A percentile compares a stretch with the other conserved stretches of the same genome.
Evolutionary conservation across 1,284 basidiomycete genomes (phyloP).

Genomic region (Lentinula novae-zelandiae): DNA sequence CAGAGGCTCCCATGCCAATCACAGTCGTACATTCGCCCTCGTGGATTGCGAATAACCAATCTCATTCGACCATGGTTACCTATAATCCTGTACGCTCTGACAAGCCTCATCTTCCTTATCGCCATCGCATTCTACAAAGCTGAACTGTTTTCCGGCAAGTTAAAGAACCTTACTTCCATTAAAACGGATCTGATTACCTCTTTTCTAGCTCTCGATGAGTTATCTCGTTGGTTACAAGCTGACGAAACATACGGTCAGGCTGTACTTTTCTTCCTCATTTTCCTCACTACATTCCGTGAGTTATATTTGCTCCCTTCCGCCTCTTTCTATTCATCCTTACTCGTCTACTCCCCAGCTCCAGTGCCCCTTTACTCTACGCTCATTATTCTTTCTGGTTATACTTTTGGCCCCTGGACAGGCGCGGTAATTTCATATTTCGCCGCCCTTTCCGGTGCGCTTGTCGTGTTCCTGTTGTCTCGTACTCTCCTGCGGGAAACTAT

Average conservation of each 20-base stretch:
- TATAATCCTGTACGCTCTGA: slow-evolving; percentile 63
- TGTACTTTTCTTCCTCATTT: slow-evolving; percentile 73
- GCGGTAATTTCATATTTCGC: slow-evolving; percentile 81
- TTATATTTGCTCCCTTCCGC: slow-evolving; percentile 21
- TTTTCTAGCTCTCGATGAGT: slow-evolving; percentile 59
- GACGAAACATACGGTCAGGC: slow-evolving; percentile 67
- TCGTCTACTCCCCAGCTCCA: slow-evolving; percentile 49
- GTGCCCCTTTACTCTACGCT: slow-evolving; percentile 85
- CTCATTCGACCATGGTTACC: slow-evolving; percentile 69
- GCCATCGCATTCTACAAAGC: slow-evolving; percentile 73
- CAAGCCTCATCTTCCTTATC: slow-evolving; percentile 64
- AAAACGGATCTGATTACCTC: background rate
- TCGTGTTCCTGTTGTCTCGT: slow-evolving; percentile 76
- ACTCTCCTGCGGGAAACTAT: slow-evolving; percentile 68
- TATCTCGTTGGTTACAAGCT: slow-evolving; percentile 68
- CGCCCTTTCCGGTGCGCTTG: slow-evolving; percentile 76
- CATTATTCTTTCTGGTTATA: slow-evolving; percentile 84
- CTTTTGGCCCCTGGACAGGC: slow-evolving; percentile 78
- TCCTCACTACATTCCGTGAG: slow-evolving; percentile 81
- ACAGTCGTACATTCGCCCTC: slow-evolving; percentile 35
- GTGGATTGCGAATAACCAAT: slow-evolving; percentile 49
- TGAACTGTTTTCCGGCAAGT: slow-evolving; percentile 68
- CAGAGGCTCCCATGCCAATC: slow-evolving; percentile 18
- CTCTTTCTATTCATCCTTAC: background rate
- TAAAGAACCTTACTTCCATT: slow-evolving; percentile 2